phyloP scores from a whole-genome alignment of 2,329 filamentous ascomycete genomes.

The Colletotrichum sp. region DNA sequence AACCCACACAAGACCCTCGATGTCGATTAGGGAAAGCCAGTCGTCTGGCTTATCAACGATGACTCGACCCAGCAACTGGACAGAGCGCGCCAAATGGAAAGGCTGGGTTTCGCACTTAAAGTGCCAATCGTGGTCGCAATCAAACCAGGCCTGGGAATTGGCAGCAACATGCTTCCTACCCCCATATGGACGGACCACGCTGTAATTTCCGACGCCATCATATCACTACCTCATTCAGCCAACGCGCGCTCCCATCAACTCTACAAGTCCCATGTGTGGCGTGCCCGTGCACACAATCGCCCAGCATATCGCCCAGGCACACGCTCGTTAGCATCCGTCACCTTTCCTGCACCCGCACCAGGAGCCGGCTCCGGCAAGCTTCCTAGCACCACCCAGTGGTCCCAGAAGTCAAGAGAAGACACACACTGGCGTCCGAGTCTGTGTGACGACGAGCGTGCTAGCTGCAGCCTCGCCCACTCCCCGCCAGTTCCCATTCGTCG shows the following conservation, averaged over 20 bases:
- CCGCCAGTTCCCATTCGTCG: constrained; percentile 1
- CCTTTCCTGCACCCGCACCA: not conserved
- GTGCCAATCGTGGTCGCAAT: constrained; percentile 6
- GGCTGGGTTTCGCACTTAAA: not conserved
- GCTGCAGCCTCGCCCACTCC: constrained; percentile 7
- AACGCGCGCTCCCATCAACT: not conserved
- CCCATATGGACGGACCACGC: constrained; percentile 4
- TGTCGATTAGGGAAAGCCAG: not conserved
- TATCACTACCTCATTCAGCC: constrained; percentile 21
- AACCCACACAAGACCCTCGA: constrained; percentile 5
- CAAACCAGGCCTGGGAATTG: constrained; percentile 9
- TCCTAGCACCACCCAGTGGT: not conserved
- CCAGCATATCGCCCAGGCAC: constrained; percentile 23
- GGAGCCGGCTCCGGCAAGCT: constrained; percentile 6
- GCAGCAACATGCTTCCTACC: not conserved
- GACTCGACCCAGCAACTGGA: constrained; percentile 14
- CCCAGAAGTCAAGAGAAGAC: not conserved
- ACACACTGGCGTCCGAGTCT: constrained; percentile 3
- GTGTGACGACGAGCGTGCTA: constrained; percentile 10
- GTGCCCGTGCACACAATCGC: constrained; percentile 20
- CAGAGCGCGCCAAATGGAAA: constrained; percentile 1
- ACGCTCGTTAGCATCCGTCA: not conserved
- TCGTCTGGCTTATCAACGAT: not conserved
- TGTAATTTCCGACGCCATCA: constrained; percentile 19
- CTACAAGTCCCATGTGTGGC: constrained; percentile 5